Evolutionary conservation across 148 eudicot species (phyloP), one percentile per base, ranked within the genome.

Genomic region (Cornus kousa): DNA sequence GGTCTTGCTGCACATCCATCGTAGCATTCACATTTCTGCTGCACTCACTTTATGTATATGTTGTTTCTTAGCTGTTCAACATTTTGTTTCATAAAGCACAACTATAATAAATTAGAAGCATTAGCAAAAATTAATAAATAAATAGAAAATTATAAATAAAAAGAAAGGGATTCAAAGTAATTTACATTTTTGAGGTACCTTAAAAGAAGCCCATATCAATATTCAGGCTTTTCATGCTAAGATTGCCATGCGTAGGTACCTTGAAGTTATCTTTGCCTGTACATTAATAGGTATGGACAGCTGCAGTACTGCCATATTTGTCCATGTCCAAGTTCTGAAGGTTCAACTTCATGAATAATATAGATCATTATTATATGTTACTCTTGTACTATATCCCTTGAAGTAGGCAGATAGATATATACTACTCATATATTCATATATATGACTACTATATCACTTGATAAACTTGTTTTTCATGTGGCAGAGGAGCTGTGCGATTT

Each of bases 401-500:
- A 35, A 35, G 37, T 35, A 35, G 37, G 37, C 37, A 35, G 3
- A 35, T 35, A 35, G 37, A 35, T 43, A 43, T 6, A 43, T 43
- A 43, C 7, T 19, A 6, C 19, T 10, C 19, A n/a, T 62, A 17
- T 3, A 62, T 19, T 0, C 19, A 20, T 5, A n/a, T 62, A 17
- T 3, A 62, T 62, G 23, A n/a, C 24, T 20, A 19, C 66, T 62
- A 20, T 62, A n/a, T 62, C 19, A 20, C 23, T 14, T 77, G 71
- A 75, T 77, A 62, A 32, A 74, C 19, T 81, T 39, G 74, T 33
- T 78, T 79, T 62, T 81, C 46, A 67, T 71, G 57, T 87, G 83
- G 85, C 97, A 95, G 99, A 81, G 99, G 99, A 79, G 94, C 94
- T 79, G 97, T 93, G 80, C 93, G 99, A 50, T 96, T 96, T 87